phyloP scores from a whole-genome alignment of 345 rosid genomes.

The Lagerstroemia speciosa region DNA sequence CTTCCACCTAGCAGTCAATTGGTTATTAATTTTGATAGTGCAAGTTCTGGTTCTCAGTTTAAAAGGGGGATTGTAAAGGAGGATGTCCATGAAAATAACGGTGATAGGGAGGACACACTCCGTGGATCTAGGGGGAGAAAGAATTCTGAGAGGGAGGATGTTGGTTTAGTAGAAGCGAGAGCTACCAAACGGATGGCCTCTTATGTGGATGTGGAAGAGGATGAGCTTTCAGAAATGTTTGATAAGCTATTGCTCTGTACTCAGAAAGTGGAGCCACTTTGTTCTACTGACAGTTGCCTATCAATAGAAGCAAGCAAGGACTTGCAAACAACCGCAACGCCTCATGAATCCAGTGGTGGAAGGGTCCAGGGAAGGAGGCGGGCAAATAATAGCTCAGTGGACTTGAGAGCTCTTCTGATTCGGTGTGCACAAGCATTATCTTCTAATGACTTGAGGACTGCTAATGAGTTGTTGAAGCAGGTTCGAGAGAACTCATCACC shows the following conservation, averaged over 20 bases:
- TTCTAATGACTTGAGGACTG: slow-evolving; percentile 49
- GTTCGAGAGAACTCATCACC: slow-evolving; percentile 61
- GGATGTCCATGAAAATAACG: too few relatives aligned
- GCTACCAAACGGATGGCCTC: too few relatives aligned
- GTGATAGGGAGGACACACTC: too few relatives aligned
- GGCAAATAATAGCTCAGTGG: slow-evolving; percentile 36
- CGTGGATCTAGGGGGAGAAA: too few relatives aligned
- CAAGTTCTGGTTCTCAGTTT: too few relatives aligned
- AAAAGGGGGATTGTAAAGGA: too few relatives aligned
- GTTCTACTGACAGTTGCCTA: background rate
- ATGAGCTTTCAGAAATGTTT: slow-evolving; percentile 50
- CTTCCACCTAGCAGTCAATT: too few relatives aligned
- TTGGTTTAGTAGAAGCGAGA: too few relatives aligned
- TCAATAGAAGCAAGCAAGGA: slow-evolving; percentile 12
- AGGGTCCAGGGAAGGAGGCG: slow-evolving; percentile 37
- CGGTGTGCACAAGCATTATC: slow-evolving; percentile 76
- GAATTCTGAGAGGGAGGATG: too few relatives aligned
- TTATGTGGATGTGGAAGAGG: too few relatives aligned
- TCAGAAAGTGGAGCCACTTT: slow-evolving; percentile 7
- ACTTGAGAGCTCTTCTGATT: slow-evolving; percentile 53
- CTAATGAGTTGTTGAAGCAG: slow-evolving; percentile 66
- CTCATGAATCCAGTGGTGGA: slow-evolving; percentile 28
- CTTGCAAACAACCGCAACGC: background rate
- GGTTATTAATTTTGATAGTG: too few relatives aligned
- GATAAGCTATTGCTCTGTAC: slow-evolving; percentile 50